phyloP scores from a whole-genome alignment of 192 early-diverging fungal genomes.

The Dissophora globulifera region DNA sequence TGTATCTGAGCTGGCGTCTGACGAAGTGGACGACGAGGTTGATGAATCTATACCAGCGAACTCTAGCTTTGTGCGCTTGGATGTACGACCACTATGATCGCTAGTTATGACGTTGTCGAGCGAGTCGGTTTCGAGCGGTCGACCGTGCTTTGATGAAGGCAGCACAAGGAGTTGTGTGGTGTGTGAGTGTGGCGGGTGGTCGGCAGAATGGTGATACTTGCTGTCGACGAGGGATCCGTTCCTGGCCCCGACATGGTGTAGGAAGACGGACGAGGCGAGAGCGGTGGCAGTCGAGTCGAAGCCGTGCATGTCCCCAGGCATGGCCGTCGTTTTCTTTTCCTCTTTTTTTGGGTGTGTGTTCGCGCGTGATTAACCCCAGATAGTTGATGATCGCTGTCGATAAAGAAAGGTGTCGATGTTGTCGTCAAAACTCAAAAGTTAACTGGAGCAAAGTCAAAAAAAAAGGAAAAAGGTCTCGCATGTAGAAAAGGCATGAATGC shows the following conservation, averaged over 20 bases:
- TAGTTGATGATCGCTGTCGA: too few species aligned
- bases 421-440: too few species aligned
- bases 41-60: too few species aligned
- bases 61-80: constrained; percentile 3
- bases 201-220: background rate
- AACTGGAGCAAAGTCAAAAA: background rate
- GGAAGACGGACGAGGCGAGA: constrained; percentile 11
- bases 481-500: background rate
- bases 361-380: background rate
- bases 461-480: constrained; percentile 3
- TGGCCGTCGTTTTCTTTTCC: background rate
- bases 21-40: too few species aligned
- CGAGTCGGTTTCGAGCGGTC: background rate
- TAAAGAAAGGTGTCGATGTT: too few species aligned
- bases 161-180: background rate
- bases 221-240: background rate
- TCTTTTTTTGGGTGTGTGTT: background rate
- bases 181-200: background rate
- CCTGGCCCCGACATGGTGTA: constrained; percentile 13
- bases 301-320: constrained; percentile 6
- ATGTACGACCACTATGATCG: background rate
- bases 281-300: constrained; percentile 17
- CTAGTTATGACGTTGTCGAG: background rate
- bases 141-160: constrained; percentile 12
- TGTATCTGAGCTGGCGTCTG: too few species aligned